Evolutionary conservation across 768 basidiomycete genomes (phyloP), one percentile per base, ranked within the genome.

Genomic region (Psilocybe cyanescens): DNA sequence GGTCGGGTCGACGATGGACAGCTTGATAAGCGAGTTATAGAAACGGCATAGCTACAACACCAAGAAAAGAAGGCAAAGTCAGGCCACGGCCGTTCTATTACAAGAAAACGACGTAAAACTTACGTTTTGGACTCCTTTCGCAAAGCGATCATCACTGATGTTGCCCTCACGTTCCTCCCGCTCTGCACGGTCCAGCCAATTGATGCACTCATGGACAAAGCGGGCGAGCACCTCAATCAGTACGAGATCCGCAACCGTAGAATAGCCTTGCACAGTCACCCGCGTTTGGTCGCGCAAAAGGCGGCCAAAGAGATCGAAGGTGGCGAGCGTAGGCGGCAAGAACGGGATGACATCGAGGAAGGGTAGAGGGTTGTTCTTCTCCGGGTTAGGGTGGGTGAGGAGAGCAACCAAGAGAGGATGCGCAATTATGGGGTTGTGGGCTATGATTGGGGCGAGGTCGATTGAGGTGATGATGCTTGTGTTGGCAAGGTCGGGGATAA

Each of bases 121-220:
- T 66, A 92, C 91, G 67, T 90, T 87, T 71, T 86, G 84, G 31
- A 90, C 84, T 11, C 88, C 89, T 68, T 87, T 88, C 5, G 87
- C 81, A 67, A 87, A 88, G 24, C 88, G 83, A 70, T 92, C 90
- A 63, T 92, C 91, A 59, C 85, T 89, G 59, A 87, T 79, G 33
- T 83, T 71, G 3, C 90, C 90, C 49, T 90, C 86, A 33, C 80
- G 79, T 70, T 91, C 89, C 56, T 92, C 88, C 52, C 76, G 76
- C 69, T 93, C 90, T 2, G 89, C 88, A 24, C 73, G 77, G 58
- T 92, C 91, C 14, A 94, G 77, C 79, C 89, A 90, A 41, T 79
- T 79, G 65, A 91, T 88, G 62, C 83, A 78, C 63, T 87, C 86
- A 61, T 89, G 87, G 35, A 93, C 79, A 68, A 94, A 92, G 47